phyloP scores from a whole-genome alignment of 768 basidiomycete species.

The Floccularia luteovirens region DNA sequence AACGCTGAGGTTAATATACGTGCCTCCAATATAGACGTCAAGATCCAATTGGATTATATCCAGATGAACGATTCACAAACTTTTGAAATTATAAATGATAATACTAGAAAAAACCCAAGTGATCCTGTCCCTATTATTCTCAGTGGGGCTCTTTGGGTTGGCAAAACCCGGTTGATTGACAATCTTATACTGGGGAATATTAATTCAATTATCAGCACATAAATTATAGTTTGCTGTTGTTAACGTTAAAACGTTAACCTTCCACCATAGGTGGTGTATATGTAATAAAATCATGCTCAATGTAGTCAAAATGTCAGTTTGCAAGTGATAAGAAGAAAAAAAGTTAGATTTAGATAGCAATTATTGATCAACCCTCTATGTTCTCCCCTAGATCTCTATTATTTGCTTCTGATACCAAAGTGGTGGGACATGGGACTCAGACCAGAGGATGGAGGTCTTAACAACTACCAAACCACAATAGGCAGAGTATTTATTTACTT shows the following conservation, averaged over 20 bases:
- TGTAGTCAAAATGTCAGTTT: too few species aligned
- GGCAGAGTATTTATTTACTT: too few species aligned
- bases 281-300: too few species aligned
- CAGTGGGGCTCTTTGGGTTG: slow-evolving; percentile 84
- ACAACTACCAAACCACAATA: too few species aligned
- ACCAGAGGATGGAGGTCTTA: too few species aligned
- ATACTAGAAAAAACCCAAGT: slow-evolving; percentile 14
- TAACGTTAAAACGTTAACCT: too few species aligned
- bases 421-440: too few species aligned
- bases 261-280: too few species aligned
- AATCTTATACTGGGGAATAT: slow-evolving; percentile 72
- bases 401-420: slow-evolving; percentile 88
- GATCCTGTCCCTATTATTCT: slow-evolving; percentile 45
- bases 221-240: too few species aligned
- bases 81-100: slow-evolving; percentile 52
- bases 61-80: slow-evolving; percentile 79
- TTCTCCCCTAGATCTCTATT: slow-evolving; percentile 84
- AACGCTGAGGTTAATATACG: slow-evolving; percentile 18
- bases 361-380: slow-evolving; percentile 80
- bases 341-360: slow-evolving; percentile 36
- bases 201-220: slow-evolving; percentile 24
- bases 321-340: not conserved
- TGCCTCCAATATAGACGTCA: slow-evolving; percentile 29
- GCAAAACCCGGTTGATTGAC: slow-evolving; percentile 86
- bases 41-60: slow-evolving; percentile 74